Evolutionary conservation across 2,329 filamentous ascomycete species (phyloP), one percentile per base, ranked within the genome.

Genomic region (Penicillium sp.): DNA sequence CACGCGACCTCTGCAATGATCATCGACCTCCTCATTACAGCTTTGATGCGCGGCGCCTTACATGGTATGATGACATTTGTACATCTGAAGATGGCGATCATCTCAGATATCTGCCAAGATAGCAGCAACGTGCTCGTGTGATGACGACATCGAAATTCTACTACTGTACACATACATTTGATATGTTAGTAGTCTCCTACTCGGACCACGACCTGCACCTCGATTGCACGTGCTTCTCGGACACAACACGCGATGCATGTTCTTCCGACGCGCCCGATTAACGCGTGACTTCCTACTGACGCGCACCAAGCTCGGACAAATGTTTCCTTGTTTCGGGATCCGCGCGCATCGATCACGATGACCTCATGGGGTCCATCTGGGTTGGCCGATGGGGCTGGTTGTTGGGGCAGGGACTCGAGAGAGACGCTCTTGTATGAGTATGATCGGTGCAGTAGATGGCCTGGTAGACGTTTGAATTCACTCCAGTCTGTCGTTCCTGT

Each of bases 271-370:
- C 76, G 68, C 25, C 76, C 72, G 53, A 80, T 70, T 29, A 80
- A 66, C 4, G 77, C 77, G 65, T 77, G 67, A 42, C 69, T 70
- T 13, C 76, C 78, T 31, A 75, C 69, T 33, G 76, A 70, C 10
- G 77, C 72, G 60, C 77, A 79, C 77, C 77, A 80, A 2, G 77
- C 76, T 23, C 77, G 70, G 7, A 69, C 77, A 53, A 78, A 74
- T 0, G 73, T 70, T 60, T 79, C 77, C 57, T 72, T 75, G 14
- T 70, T 67, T 29, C 63, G 60, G 54, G 57, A 65, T 19, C 70
- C 69, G 13, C 74, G 71, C 37, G 75, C 72, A 35, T 77, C 74
- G 11, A 77, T 58, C 27, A 77, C 67, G 27, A 72, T 65, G 14
- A 72, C 62, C 39, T 68, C 69, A 23, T 57, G 60, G 9, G 31